A percentile compares a stretch with the other conserved stretches of the same genome.
Conservation (phyloP, 2,329 filamentous ascomycete genomes). For the Fusarium temperatum region DNA sequence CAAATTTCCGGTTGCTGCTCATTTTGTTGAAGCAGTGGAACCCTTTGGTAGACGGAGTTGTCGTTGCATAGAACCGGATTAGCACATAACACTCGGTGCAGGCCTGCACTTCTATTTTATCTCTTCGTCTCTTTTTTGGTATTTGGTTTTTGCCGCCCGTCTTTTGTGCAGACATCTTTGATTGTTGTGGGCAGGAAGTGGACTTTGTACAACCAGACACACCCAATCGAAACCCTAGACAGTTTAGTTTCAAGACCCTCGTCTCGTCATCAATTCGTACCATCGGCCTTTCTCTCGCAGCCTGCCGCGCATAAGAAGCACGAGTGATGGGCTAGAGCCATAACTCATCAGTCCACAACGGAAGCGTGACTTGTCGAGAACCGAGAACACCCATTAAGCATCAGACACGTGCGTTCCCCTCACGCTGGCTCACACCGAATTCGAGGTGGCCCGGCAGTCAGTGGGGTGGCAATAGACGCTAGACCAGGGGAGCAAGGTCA, state of each 20-base stretch:
- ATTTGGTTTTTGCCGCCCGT: background rate
- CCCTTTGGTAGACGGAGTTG: background rate
- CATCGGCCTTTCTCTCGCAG: slow-evolving; percentile 3
- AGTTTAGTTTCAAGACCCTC: slow-evolving; percentile 34
- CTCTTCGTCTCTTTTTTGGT: background rate
- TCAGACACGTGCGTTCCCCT: slow-evolving; percentile 47
- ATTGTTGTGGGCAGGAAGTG: slow-evolving; percentile 41
- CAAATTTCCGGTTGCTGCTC: background rate
- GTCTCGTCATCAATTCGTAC: slow-evolving; percentile 28
- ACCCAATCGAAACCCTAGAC: slow-evolving; percentile 43
- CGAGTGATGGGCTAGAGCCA: slow-evolving; percentile 23
- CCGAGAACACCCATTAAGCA: slow-evolving; percentile 45
- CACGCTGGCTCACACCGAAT: slow-evolving; percentile 27
- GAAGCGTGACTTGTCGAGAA: slow-evolving; percentile 33
- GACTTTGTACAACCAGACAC: slow-evolving; percentile 41
- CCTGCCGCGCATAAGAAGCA: slow-evolving; percentile 12
- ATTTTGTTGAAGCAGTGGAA: slow-evolving; percentile 1
- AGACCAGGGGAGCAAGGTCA: slow-evolving; percentile 35
- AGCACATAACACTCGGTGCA: slow-evolving; percentile 7
- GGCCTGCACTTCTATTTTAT: slow-evolving; percentile 10
- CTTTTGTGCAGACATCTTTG: slow-evolving; percentile 23
- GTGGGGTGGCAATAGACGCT: slow-evolving; percentile 36
- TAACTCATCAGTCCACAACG: slow-evolving; percentile 22
- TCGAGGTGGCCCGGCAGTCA: slow-evolving; percentile 23
- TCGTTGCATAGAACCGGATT: slow-evolving; percentile 10